Evolutionary conservation across 148 eudicot genomes (phyloP).

Genomic region (Gaultheria prostrata): DNA sequence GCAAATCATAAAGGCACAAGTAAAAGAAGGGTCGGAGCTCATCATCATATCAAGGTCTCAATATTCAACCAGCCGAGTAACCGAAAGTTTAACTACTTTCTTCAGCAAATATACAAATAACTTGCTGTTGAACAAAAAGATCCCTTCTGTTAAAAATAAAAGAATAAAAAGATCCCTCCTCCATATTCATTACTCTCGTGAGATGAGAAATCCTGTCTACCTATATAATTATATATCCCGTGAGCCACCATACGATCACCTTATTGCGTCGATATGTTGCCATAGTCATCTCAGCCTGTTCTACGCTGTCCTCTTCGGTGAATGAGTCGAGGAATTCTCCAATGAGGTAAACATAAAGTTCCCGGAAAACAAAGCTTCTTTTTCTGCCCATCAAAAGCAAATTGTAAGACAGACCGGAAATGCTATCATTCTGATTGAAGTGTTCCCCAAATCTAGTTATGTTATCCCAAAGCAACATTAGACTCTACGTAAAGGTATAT

Average conservation of each 20-base stretch:
- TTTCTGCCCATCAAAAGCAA: conserved; percentile 32
- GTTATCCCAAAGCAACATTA: neutral
- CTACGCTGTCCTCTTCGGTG: neutral
- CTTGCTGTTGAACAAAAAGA: neutral
- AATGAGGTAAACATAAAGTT: conserved; percentile 52
- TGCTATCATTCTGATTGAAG: neutral
- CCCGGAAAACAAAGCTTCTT: conserved; percentile 49
- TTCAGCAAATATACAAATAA: neutral
- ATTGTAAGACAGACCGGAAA: neutral
- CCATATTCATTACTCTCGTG: neutral
- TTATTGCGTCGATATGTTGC: neutral
- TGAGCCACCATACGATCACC: neutral
- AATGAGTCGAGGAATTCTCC: conserved; percentile 4
- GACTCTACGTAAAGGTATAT: neutral
- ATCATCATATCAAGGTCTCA: neutral
- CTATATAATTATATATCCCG: neutral
- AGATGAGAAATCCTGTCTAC: neutral
- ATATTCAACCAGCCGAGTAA: neutral
- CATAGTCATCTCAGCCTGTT: neutral
- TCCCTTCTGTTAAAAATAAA: neutral
- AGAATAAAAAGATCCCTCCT: neutral
- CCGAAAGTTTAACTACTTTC: neutral
- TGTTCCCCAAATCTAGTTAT: neutral
- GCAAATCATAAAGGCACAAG: neutral
- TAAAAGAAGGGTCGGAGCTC: neutral